phyloP scores from a whole-genome alignment of 352 stramenopile genomes.

The Globisporangium perplexum region DNA sequence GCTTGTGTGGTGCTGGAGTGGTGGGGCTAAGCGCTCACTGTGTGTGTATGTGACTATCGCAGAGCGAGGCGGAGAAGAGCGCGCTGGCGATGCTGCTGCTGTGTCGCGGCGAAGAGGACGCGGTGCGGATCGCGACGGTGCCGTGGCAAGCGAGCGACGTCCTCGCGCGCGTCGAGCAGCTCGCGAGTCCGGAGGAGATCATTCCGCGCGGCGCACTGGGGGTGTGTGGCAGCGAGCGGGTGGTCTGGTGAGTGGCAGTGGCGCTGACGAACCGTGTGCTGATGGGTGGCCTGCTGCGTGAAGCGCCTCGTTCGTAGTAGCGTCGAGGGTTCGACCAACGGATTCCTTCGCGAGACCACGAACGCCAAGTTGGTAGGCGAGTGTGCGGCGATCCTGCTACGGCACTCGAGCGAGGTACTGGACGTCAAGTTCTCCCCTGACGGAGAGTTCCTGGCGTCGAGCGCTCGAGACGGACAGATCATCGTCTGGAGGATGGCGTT shows the following conservation, averaged over 20 bases:
- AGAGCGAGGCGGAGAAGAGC: constrained; percentile 42
- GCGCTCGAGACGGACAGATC: constrained; percentile 69
- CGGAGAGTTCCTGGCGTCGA: constrained; percentile 69
- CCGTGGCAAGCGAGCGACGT: constrained; percentile 47
- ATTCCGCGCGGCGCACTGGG: constrained; percentile 51
- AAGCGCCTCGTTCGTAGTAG: constrained; percentile 41
- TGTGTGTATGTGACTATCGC: background rate
- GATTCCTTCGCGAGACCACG: constrained; percentile 7
- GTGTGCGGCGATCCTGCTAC: constrained; percentile 37
- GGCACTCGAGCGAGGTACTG: constrained; percentile 54
- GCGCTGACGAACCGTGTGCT: too few species aligned
- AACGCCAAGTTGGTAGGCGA: constrained; percentile 19
- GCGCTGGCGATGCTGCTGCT: constrained; percentile 56
- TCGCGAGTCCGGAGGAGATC: constrained; percentile 64
- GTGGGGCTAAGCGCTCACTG: background rate
- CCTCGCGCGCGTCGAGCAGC: constrained; percentile 34
- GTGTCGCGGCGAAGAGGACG: constrained; percentile 32
- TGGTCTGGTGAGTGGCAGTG: too few species aligned
- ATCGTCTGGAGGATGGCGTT: constrained; percentile 63
- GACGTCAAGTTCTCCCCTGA: constrained; percentile 78
- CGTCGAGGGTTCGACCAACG: constrained; percentile 15
- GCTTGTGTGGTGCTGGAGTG: too few species aligned
- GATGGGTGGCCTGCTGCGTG: background rate
- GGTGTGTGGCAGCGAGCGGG: constrained; percentile 14
- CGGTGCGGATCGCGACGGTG: constrained; percentile 25